A percentile compares a stretch with the other conserved stretches of the same genome.
phyloP scores from a whole-genome alignment of 495 filamentous ascomycete species.

The Aspergillus indologenus region DNA sequence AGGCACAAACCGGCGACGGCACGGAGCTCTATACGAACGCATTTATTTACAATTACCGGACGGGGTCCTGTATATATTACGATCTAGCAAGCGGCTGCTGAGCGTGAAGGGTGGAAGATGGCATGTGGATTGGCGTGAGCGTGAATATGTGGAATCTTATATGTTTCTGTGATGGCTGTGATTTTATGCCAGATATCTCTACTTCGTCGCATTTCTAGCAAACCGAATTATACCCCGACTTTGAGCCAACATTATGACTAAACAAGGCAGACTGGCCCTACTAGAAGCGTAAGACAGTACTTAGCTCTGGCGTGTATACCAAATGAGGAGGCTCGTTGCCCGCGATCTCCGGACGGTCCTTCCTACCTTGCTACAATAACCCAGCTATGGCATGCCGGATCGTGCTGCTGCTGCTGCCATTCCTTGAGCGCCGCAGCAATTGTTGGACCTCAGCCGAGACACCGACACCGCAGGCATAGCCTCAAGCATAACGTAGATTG shows the following conservation, averaged over 20 bases:
- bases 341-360: too few relatives aligned
- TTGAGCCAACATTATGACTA: constrained; percentile 35
- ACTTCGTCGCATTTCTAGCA: constrained; percentile 27
- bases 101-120: not conserved
- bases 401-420: too few relatives aligned
- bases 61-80: constrained; percentile 71
- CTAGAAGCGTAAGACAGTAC: constrained; percentile 85
- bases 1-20: constrained; percentile 39
- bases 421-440: too few relatives aligned
- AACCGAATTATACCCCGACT: constrained; percentile 22
- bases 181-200: constrained; percentile 14
- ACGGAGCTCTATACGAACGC: constrained; percentile 57
- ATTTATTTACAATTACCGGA: constrained; percentile 80
- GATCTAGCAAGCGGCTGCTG: constrained; percentile 49
- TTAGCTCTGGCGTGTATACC: constrained; percentile 24
- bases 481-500: too few relatives aligned
- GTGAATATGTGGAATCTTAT: constrained; percentile 15
- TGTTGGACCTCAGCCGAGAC: too few relatives aligned
- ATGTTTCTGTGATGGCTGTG: constrained; percentile 13
- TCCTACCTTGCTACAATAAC: too few relatives aligned
- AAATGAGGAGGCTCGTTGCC: too few relatives aligned
- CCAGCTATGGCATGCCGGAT: too few relatives aligned
- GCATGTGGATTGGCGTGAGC: constrained; percentile 24
- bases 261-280: constrained; percentile 90
- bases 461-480: too few relatives aligned